A percentile compares a stretch with the other conserved stretches of the same genome.
These are phyloP conservation scores for Rhizopus microsporus DNA, from an alignment of 371 early-diverging fungal genomes.

Conservation along the genomic window DNA sequence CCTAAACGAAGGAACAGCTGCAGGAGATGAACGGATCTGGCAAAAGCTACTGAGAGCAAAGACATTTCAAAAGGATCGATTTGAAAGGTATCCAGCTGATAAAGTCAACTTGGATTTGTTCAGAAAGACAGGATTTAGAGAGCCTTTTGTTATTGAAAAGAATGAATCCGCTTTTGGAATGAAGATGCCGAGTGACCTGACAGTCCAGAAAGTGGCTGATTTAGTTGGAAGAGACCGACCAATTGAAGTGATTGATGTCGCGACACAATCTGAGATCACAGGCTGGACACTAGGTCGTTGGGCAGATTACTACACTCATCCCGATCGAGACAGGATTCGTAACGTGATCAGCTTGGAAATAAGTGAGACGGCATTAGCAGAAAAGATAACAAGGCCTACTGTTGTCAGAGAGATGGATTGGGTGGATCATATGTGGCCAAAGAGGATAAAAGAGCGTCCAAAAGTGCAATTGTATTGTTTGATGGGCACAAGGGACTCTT, in stretches of 20 bases:
- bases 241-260: slow-evolving; percentile 80
- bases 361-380: slow-evolving; percentile 68
- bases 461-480: slow-evolving; percentile 87
- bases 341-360: slow-evolving; percentile 92
- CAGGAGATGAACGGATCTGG: slow-evolving; percentile 68
- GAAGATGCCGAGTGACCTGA: slow-evolving; percentile 64
- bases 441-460: slow-evolving; percentile 67
- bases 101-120: slow-evolving; percentile 59
- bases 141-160: slow-evolving; percentile 64
- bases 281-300: slow-evolving; percentile 83
- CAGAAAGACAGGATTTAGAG: slow-evolving; percentile 54
- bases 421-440: slow-evolving; percentile 86
- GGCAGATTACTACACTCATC: slow-evolving; percentile 76
- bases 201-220: slow-evolving; percentile 72
- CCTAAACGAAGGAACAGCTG: slow-evolving; percentile 67
- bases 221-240: slow-evolving; percentile 62
- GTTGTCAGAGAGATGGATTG: slow-evolving; percentile 87
- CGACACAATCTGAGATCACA: slow-evolving; percentile 74
- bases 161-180: slow-evolving; percentile 71
- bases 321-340: slow-evolving; percentile 67
- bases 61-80: slow-evolving; percentile 57
- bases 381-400: slow-evolving; percentile 66
- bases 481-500: slow-evolving; percentile 88
- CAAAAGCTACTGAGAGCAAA: slow-evolving; percentile 58
- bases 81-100: slow-evolving; percentile 56